A percentile compares a stretch with the other conserved stretches of the same genome.
Conservation (phyloP, 495 filamentous ascomycete genomes). For the Filosporella fistucella region DNA sequence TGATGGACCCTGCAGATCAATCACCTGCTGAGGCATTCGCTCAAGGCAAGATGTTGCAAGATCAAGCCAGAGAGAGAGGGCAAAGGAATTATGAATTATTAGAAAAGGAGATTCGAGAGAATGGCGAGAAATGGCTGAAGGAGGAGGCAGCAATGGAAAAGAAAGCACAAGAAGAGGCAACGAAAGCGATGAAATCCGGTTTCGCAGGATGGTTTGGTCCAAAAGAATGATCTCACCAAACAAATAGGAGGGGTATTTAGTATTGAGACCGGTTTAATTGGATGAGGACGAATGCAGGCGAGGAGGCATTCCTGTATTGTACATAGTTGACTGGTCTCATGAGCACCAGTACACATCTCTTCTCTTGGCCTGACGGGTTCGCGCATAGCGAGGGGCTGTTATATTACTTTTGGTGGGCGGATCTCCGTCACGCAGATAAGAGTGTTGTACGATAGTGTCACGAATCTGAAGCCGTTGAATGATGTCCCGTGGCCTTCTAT, state of each 20-base stretch:
- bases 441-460: slow-evolving; percentile 17
- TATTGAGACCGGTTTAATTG: neutral
- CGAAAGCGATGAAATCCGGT: slow-evolving; percentile 68
- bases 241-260: neutral
- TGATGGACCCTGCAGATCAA: slow-evolving; percentile 52
- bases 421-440: no score
- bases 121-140: slow-evolving; percentile 90
- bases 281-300: slow-evolving; percentile 1
- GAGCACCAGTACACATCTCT: slow-evolving; percentile 2
- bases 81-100: slow-evolving; percentile 84
- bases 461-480: no score
- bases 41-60: slow-evolving; percentile 92
- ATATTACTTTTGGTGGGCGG: neutral
- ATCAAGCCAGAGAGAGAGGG: slow-evolving; percentile 86
- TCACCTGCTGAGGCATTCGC: slow-evolving; percentile 66
- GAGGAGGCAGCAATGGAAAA: slow-evolving; percentile 84
- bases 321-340: slow-evolving; percentile 6
- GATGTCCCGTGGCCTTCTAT: no score
- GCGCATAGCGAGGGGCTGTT: slow-evolving; percentile 1
- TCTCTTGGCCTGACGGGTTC: slow-evolving; percentile 10
- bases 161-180: slow-evolving; percentile 80
- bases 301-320: slow-evolving; percentile 12
- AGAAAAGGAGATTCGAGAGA: slow-evolving; percentile 83
- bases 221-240: neutral
- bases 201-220: slow-evolving; percentile 43